Conservation (phyloP, 345 rosid genomes). For the Limnanthes douglasii region DNA sequence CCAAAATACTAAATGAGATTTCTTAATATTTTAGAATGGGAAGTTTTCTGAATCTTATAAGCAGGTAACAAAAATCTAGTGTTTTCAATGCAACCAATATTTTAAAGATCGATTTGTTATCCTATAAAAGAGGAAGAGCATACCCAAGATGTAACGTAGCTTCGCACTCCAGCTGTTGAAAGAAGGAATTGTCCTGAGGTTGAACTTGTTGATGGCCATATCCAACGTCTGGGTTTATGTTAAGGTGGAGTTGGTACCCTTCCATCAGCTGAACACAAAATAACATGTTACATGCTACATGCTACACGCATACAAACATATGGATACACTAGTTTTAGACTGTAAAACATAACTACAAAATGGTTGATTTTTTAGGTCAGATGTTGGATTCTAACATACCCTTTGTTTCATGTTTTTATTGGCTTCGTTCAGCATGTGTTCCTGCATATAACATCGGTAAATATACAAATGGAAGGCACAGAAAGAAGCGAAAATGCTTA, state of each 20-base stretch:
- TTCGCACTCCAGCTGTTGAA: constrained; percentile 73
- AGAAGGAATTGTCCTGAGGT: constrained; percentile 44
- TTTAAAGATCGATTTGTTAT: no score
- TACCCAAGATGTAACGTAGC: constrained; percentile 94
- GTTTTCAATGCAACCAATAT: no score
- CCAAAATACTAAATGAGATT: no score
- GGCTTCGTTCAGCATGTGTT: constrained; percentile 59
- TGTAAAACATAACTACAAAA: no score
- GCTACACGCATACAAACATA: no score
- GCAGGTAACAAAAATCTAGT: no score
- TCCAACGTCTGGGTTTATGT: constrained; percentile 53
- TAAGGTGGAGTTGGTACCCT: constrained; percentile 70
- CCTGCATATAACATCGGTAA: constrained; percentile 24
- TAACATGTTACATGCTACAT: no score
- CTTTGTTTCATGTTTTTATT: constrained; percentile 69
- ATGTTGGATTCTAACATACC: no score
- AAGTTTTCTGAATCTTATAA: no score
- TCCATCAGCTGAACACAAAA: constrained; percentile 89
- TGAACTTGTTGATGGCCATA: constrained; percentile 41
- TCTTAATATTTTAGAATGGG: no score
- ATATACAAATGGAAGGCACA: background rate
- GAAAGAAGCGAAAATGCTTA: background rate
- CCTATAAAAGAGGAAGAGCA: background rate
- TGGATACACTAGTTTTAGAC: no score
- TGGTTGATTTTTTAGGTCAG: no score